Evolutionary conservation across 352 stramenopile genomes (phyloP), one percentile per base, ranked within the genome.

Genomic region (Elongisporangium senticosum): DNA sequence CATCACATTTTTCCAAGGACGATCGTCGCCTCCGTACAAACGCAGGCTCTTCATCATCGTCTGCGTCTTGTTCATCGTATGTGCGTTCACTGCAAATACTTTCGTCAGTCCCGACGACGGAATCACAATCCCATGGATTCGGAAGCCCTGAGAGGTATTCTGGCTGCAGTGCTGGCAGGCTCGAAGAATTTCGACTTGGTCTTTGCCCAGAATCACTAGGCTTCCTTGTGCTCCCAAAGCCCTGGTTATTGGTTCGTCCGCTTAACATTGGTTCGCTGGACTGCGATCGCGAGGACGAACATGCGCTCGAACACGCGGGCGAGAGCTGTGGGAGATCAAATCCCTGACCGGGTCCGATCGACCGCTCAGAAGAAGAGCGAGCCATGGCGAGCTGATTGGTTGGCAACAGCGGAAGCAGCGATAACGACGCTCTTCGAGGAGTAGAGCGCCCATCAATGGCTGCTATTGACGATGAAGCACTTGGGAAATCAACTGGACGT

Each of bases 91-190:
- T 90, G 14, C 51, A 73, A 14, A 82, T 7, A 62, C 77, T 90
- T 3, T 63, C 63, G 33, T 77, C 74, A 0, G 77, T 79, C 59
- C 68, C 63, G 7, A 72, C 59, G 14, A 90, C 75, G 0, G 77
- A 90, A 63, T 88, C 77, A 39, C 77, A 87, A 24, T 90, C 80
- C 80, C 80, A 87, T 22, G 70, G 62, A 53, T 74, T 81, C 15
- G 73, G 59, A 0, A 64, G 64, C 1, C 69, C 72, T 0, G 40
- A 49, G 1, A 67, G 48, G 10, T 61, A 69, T 47, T 84, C 71
- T 7, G 59, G 63, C 17, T 72, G 67, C 17, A 83, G 59, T 19
- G 67, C 26, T 10, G 75, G 65, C 23, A 82, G 52, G 40, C 28
- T 74, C 3, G 52, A 49, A 49, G 33, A 6, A 17, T 15, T 43